Evolutionary conservation across 2,329 filamentous ascomycete species (phyloP), one percentile per base, ranked within the genome.

Genomic region (Ampelomyces quisqualis): DNA sequence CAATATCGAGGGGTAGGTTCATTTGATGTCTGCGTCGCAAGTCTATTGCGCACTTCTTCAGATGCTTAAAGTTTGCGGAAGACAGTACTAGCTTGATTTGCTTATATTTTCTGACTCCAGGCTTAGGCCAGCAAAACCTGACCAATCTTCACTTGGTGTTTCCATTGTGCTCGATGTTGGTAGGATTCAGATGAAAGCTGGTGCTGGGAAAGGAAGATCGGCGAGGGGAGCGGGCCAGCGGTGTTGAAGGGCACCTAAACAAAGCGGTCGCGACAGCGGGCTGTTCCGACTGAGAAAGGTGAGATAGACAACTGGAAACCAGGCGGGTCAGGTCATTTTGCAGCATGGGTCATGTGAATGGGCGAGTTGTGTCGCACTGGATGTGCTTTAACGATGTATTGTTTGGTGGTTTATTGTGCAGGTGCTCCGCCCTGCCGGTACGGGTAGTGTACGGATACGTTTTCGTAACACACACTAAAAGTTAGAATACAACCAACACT

Each of bases 1-100:
- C 62, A 38, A 67, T 53, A 43, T 65, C 60, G 44, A 37, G 36
- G 24, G 32, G 32, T 24, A 24, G 32, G 19, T 34, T 11, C 7
- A 34, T 34, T 34, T 34, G 21, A 23, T 34, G 32, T 22, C 19
- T 34, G 32, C 32, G 32, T 13, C 32, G 19, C 33, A 37, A 41
- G 38, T 42, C 37, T 36, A 48, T 41, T 39, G 40, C 45, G 37
- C 40, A 23, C 32, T 34, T 22, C 40, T 41, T 43, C 36, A 47
- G 35, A 47, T 47, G 45, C 40, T 40, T 22, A 37, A 47, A 43
- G 40, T 44, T 43, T 40, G 40, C 40, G 38, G 40, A 47, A 43
- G 40, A 43, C 26, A 47, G 32, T 40, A 47, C 15, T 5, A 29
- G 35, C 45, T 43, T 43, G 40, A 47, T 43, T 43, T 20, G 45